Conservation (phyloP, 768 basidiomycete species). For the Boletellus ananas region DNA sequence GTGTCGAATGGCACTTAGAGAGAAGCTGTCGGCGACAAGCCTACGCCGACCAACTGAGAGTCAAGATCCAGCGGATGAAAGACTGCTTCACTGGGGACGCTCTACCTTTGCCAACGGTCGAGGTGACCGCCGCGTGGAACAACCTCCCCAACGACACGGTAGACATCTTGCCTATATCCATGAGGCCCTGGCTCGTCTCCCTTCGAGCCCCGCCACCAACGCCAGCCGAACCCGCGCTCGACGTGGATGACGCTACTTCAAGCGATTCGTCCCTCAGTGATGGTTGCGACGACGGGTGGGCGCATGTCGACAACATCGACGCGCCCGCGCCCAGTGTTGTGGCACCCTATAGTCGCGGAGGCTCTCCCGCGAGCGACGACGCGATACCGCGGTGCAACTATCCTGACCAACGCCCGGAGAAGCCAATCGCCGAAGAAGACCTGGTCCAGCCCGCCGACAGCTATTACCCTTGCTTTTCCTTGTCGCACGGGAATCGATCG, state of each 20-base stretch:
- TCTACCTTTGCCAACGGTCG: constrained; percentile 18
- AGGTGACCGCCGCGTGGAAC: constrained; percentile 21
- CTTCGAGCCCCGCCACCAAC: constrained; percentile 21
- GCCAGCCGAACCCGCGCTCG: constrained; percentile 6
- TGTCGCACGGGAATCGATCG: constrained; percentile 11
- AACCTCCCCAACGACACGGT: constrained; percentile 24
- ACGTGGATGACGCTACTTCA: constrained; percentile 1
- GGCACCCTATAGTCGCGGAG: background rate
- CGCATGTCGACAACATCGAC: background rate
- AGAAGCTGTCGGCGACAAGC: constrained; percentile 8
- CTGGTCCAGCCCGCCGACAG: background rate
- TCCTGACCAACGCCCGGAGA: background rate
- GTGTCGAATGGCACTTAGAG: constrained; percentile 11
- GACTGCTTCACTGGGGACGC: constrained; percentile 9
- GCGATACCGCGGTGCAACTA: background rate
- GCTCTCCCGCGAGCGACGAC: background rate
- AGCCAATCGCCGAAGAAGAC: background rate
- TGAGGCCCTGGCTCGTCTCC: background rate
- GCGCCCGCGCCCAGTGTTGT: background rate
- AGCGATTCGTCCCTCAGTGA: background rate
- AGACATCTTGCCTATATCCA: constrained; percentile 7
- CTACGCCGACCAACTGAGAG: constrained; percentile 12
- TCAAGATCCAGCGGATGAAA: constrained; percentile 15
- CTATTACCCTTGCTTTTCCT: constrained; percentile 2
- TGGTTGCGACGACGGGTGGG: constrained; percentile 1